Base-by-base conservation (phyloP, 352 stramenopile species). In the Globisporangium parvum region DNA sequence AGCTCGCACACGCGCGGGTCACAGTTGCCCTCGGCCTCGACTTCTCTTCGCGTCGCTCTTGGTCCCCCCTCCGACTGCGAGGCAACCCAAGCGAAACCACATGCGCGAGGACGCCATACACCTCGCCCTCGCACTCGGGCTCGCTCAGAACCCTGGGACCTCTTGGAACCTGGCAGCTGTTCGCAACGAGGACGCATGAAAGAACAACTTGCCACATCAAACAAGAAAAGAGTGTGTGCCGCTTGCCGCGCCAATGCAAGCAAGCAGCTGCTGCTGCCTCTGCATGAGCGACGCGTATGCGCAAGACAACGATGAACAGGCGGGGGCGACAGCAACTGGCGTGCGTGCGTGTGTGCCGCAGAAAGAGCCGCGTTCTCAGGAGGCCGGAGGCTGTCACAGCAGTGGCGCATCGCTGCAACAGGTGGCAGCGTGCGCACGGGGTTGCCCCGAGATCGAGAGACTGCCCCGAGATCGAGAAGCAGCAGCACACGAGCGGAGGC, bases 331-430 rank as follows among this genome's bases (percentile, higher is more conserved):
- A 8, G 31, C 31, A 12, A n/a, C 39, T 44, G 39, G 39, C 39
- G 39, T 39, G 51, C 39, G 23, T 48, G 51, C 39, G 23, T 47
- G n/a, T 21, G 20, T 10, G 20, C 17, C 24, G 44, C 20, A 39
- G 39, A 20, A n/a, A 18, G 39, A 20, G 39, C 23, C 26, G 51
- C 20, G 51, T 56, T 56, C 51, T 56, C 51, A 56, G 51, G 51
- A 56, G 39, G 26, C 24, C 51, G 46, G 51, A 56, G 42, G 3
- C 24, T 48, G 51, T 56, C 51, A 56, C 20, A 14, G 50, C 23
- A 47, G 51, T 40, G 35, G 50, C 35, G 42, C 50, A 37, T 31
- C 15, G n/a, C 12, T 14, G 31, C 3, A n/a, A 31, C 26, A 31
- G 24, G 9, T 11, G 23, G 37, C 26, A 10, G 3, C 31, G n/a